Base-by-base conservation (phyloP, 116 monocot genomes). In the Cymodocea nodosa region DNA sequence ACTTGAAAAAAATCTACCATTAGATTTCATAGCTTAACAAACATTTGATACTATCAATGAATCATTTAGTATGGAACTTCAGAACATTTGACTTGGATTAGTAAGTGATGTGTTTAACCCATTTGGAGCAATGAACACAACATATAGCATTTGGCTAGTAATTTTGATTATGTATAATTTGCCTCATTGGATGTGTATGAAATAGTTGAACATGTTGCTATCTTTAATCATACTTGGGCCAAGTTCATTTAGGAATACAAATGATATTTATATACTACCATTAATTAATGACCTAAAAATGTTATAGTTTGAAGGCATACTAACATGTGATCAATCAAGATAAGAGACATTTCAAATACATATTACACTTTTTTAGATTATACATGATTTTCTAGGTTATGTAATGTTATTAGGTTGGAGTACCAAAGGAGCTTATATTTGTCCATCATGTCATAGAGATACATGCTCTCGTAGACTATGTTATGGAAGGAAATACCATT, bases 301-400 rank as follows among this genome's bases (percentile, higher is more conserved):
- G 0, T 23, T 64, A 16, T 72, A 22, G 72, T 14, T 64, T 22
- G 5, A 25, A 30, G 66, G 65, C 1, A n/a, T 66, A 0, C 6
- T 19, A 17, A 65, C 73, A 20, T 66, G 65, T 59, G 65, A 73
- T 56, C 25, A 56, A 18, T 58, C 7, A 9, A 58, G 5, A 18
- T 13, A 66, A 18, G 10, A 30, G 6, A 56, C 0, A 49, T 73
- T 73, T 15, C 9, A 50, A 2, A 9, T 73, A 30, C 4, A 37
- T 56, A 58, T 3, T 4, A 16, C 49, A 9, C 6, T 73, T 6
- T 40, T 72, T n/a, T 72, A 20, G 64, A 73, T 53, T 16, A 73
- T 57, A 2, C 56, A 66, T 57, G 73, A 73, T 36, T 48, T 73
- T 58, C 30, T 49, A 4, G 56, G 56, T 6, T 65, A 57, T 66